Conservation (phyloP, 441 rosid genomes). For the Isatis lusitanica region DNA sequence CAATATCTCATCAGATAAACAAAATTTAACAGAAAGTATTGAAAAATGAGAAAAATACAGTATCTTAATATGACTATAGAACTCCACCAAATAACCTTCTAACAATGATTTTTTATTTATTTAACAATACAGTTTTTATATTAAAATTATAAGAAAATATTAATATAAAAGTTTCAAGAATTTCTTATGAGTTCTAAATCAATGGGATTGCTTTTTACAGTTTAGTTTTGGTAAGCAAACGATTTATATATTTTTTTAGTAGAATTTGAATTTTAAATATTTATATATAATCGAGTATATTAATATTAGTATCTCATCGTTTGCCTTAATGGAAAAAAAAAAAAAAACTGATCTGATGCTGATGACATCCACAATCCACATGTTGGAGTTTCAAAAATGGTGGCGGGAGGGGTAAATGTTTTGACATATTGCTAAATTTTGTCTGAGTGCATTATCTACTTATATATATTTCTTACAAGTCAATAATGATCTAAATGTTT, state of each 20-base stretch:
- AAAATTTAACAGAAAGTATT: too few species aligned
- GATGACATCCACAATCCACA: not conserved
- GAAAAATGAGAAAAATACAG: too few species aligned
- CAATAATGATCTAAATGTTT: conserved; percentile 7
- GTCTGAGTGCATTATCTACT: conserved; percentile 7
- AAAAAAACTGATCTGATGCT: not conserved
- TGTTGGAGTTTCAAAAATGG: not conserved
- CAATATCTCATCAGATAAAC: too few species aligned
- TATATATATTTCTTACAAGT: not conserved
- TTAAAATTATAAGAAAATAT: too few species aligned
- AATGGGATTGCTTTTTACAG: too few species aligned
- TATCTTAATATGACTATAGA: too few species aligned
- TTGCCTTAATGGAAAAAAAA: not conserved
- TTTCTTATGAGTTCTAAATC: too few species aligned
- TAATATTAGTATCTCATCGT: not conserved
- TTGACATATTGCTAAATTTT: conserved; percentile 2
- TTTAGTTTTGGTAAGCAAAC: too few species aligned
- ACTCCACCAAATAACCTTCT: too few species aligned
- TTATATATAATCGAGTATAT: not conserved
- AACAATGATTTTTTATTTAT: too few species aligned
- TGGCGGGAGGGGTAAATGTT: conserved; percentile 11
- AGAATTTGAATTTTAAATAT: not conserved
- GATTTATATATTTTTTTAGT: not conserved
- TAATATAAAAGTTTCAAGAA: too few species aligned
- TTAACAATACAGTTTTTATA: too few species aligned